phyloP scores from a whole-genome alignment of 805 yeast species.

The Lachancea cidri region DNA sequence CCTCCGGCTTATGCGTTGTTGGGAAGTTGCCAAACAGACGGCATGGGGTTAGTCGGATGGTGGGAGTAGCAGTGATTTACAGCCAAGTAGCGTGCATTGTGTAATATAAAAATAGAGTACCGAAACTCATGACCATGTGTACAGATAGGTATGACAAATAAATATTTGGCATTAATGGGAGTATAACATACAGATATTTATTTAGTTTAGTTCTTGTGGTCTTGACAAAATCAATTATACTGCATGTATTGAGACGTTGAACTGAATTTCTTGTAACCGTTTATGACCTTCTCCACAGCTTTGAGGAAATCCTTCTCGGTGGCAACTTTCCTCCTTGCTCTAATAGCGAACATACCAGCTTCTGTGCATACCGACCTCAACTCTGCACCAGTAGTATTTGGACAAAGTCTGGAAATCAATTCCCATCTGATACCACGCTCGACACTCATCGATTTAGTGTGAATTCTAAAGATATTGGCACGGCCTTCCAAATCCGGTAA shows the following conservation, averaged over 20 bases:
- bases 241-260: conserved; percentile 98
- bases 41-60: conserved; percentile 96
- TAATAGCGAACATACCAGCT: conserved; percentile 99
- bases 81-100: not conserved
- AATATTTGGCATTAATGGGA: no score
- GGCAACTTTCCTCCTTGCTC: conserved; percentile 97
- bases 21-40: conserved; percentile 92
- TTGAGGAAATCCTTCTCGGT: conserved; percentile 96
- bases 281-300: conserved; percentile 97
- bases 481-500: conserved; percentile 97
- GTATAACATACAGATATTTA: no score
- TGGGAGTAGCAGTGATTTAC: conserved; percentile 55
- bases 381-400: conserved; percentile 98
- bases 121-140: no score
- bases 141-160: no score
- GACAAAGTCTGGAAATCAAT: conserved; percentile 92
- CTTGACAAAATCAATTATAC: conserved; percentile 79
- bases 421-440: conserved; percentile 99
- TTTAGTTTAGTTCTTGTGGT: no score
- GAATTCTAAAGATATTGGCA: conserved; percentile 95
- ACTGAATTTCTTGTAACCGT: conserved; percentile 96
- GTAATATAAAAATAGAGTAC: not conserved
- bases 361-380: conserved; percentile 97
- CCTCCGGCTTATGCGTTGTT: conserved; percentile 79
- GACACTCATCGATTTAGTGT: conserved; percentile 95